A percentile compares a stretch with the other conserved stretches of the same genome.
Conservation (phyloP, 768 basidiomycete species). For the Naematelia aurantialba region DNA sequence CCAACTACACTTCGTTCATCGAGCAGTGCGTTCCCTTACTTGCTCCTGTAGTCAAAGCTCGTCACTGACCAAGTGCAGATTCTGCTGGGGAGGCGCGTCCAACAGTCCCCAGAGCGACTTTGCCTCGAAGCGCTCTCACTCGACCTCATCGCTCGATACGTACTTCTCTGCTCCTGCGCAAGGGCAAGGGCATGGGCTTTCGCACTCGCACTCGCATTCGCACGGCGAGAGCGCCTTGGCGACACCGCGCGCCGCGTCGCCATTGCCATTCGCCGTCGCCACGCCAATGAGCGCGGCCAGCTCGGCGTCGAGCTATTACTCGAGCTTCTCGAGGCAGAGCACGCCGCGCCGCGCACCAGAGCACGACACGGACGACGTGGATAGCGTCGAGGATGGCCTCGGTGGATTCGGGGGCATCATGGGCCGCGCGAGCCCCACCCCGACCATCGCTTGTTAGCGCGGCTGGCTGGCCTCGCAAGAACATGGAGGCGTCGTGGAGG, state of each 20-base stretch:
- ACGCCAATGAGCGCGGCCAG: neutral
- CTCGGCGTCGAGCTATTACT: neutral
- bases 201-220: conserved; percentile 10
- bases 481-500: no score
- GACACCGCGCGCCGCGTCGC: neutral
- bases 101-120: neutral
- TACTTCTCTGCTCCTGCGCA: conserved; percentile 16
- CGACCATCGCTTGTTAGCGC: neutral
- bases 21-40: conserved; percentile 43
- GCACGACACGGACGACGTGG: neutral
- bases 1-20: conserved; percentile 42
- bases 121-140: conserved; percentile 26
- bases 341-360: neutral
- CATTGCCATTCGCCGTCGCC: neutral
- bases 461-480: no score
- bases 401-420: neutral
- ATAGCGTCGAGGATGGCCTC: neutral
- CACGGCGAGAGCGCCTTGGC: neutral
- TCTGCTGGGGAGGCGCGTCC: conserved; percentile 46
- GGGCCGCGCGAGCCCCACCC: neutral
- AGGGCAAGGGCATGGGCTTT: neutral
- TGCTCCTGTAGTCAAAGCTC: conserved; percentile 1
- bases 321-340: neutral
- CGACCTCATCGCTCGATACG: conserved; percentile 28
- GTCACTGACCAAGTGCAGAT: conserved; percentile 21